These are phyloP conservation scores for Rhododendron kiyosumense DNA, from an alignment of 148 eudicot species.

Conservation along the genomic window DNA sequence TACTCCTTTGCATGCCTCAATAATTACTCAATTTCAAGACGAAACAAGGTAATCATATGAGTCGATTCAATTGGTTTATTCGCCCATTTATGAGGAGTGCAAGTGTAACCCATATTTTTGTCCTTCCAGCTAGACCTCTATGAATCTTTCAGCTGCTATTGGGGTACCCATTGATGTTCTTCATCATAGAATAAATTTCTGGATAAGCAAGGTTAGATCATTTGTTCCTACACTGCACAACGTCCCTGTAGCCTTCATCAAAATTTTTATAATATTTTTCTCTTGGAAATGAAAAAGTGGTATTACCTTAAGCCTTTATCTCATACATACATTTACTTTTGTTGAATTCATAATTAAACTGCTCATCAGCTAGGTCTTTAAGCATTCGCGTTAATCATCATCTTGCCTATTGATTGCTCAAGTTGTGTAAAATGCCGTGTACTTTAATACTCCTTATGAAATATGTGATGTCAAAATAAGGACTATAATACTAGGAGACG, in stretches of 20 bases:
- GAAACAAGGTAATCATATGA: slow-evolving; percentile 52
- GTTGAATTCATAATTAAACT: not conserved
- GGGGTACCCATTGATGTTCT: slow-evolving; percentile 83
- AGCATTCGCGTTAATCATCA: not conserved
- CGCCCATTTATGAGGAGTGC: slow-evolving; percentile 1
- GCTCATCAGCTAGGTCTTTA: not conserved
- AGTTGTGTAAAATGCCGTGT: not conserved
- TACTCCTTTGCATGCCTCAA: slow-evolving; percentile 87
- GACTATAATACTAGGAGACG: not conserved
- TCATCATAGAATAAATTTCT: slow-evolving; percentile 72
- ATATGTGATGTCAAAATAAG: not conserved
- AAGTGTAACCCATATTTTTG: slow-evolving; percentile 6
- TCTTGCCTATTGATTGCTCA: not conserved
- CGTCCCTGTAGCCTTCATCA: no score
- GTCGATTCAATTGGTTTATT: slow-evolving; percentile 3
- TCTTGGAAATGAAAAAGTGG: not conserved
- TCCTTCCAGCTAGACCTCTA: slow-evolving; percentile 77
- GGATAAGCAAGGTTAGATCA: slow-evolving; percentile 85
- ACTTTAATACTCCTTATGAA: not conserved
- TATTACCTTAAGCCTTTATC: not conserved
- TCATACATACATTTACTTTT: not conserved
- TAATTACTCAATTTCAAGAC: slow-evolving; percentile 83
- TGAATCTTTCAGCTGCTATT: slow-evolving; percentile 80
- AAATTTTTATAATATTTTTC: not conserved
- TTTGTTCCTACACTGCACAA: no score